A percentile compares a stretch with the other conserved stretches of the same genome.
Conservation (phyloP, 208 protist species). For the Tritrichomonas foetus region DNA sequence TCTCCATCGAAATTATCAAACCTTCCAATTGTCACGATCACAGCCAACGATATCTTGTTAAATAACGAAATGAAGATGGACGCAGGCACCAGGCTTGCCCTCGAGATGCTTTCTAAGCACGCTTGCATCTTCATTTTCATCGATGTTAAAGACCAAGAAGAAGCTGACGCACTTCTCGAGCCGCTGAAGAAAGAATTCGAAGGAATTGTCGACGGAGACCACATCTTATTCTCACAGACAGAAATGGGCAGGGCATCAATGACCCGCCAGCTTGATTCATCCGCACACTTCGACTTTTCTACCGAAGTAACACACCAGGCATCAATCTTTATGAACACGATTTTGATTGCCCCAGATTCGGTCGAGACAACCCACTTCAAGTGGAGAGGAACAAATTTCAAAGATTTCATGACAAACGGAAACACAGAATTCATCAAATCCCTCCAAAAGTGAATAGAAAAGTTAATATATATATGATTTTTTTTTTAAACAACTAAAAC, state of each 20-base stretch:
- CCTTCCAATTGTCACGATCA: slow-evolving; percentile 1
- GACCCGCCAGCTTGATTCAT: background rate
- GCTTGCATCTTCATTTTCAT: background rate
- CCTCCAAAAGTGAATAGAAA: no score
- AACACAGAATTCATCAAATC: background rate
- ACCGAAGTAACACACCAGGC: background rate
- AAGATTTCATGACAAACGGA: background rate
- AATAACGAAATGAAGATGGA: background rate
- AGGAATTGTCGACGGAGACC: background rate
- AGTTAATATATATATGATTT: no score
- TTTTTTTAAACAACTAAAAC: no score
- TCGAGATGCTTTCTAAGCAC: background rate
- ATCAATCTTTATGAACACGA: background rate
- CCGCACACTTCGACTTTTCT: background rate
- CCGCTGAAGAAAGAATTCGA: background rate
- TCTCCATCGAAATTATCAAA: background rate
- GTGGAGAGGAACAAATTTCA: background rate
- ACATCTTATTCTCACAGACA: background rate
- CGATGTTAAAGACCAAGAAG: slow-evolving; percentile 12
- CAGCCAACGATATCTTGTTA: background rate
- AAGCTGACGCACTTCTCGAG: background rate
- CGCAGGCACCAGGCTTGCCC: background rate
- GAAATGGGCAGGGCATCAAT: background rate
- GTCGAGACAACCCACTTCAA: background rate
- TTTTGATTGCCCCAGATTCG: background rate